A percentile compares a stretch with the other conserved stretches of the same genome.
Conservation (phyloP, 1,139 yeast genomes). For the Blastobotrys ciferrii region DNA sequence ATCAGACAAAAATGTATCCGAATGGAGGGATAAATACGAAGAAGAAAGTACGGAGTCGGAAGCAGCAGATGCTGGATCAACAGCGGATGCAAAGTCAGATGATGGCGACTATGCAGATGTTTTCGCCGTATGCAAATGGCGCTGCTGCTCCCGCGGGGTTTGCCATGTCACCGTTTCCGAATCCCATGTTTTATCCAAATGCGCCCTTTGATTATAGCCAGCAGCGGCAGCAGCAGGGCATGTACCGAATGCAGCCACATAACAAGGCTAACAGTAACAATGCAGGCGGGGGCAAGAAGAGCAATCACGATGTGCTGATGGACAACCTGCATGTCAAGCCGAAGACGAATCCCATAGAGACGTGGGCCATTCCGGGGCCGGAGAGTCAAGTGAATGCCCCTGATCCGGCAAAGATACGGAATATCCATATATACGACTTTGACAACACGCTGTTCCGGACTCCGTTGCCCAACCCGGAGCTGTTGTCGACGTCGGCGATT, state of each 20-base stretch:
- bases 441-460: slow-evolving; percentile 48
- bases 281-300: background rate
- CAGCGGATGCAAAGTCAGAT: slow-evolving; percentile 11
- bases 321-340: slow-evolving; percentile 5
- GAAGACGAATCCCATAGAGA: slow-evolving; percentile 9
- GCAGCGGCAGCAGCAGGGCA: background rate
- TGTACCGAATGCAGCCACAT: background rate
- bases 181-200: slow-evolving; percentile 1
- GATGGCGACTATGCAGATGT: slow-evolving; percentile 11
- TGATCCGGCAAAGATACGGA: slow-evolving; percentile 7
- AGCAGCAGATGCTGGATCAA: slow-evolving; percentile 6
- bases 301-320: background rate
- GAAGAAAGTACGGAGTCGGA: background rate
- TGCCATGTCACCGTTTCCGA: background rate
- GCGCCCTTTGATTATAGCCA: slow-evolving; percentile 1
- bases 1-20: background rate
- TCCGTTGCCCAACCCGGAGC: slow-evolving; percentile 44
- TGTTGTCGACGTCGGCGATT: slow-evolving; percentile 36
- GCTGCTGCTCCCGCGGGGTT: background rate
- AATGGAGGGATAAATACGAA: slow-evolving; percentile 1
- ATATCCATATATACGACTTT: slow-evolving; percentile 47
- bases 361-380: slow-evolving; percentile 4
- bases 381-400: background rate
- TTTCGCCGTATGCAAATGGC: background rate
- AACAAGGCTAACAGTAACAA: background rate